These are phyloP conservation scores for Euphorbia schlechtendalii DNA, from an alignment of 441 rosid species.

Conservation along the genomic window DNA sequence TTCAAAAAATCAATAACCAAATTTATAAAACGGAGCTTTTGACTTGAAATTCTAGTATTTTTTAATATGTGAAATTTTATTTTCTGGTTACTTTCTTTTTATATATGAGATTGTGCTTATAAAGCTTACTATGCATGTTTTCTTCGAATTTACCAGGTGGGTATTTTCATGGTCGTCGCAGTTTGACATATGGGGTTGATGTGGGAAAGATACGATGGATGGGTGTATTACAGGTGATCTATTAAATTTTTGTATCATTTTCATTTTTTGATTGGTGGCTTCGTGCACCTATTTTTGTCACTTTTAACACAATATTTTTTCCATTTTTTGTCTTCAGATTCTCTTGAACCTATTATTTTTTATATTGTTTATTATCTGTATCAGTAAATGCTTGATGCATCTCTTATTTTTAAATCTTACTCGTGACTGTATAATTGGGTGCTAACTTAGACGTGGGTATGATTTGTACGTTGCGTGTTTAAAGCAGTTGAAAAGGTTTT, in stretches of 20 bases:
- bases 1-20: not conserved
- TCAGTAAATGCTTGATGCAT: not conserved
- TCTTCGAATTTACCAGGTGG: conserved; percentile 33
- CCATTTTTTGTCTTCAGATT: not conserved
- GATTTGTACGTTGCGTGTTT: not conserved
- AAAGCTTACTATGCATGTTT: not conserved
- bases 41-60: not conserved
- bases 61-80: not conserved
- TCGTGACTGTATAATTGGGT: not conserved
- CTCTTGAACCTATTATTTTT: conserved; percentile 3
- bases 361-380: not conserved
- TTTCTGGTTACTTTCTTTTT: not conserved
- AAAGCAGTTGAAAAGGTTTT: not conserved
- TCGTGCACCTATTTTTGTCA: too few species aligned
- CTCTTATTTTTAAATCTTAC: not conserved
- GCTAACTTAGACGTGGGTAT: not conserved
- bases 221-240: conserved; percentile 48
- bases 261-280: not conserved
- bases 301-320: too few species aligned
- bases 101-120: not conserved
- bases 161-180: conserved; percentile 47
- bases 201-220: conserved; percentile 48
- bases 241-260: not conserved
- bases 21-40: not conserved
- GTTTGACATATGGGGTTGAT: conserved; percentile 53